A percentile compares a stretch with the other conserved stretches of the same genome.
Conservation (phyloP, 163 green algal species). For the Scenedesmus sp. region DNA sequence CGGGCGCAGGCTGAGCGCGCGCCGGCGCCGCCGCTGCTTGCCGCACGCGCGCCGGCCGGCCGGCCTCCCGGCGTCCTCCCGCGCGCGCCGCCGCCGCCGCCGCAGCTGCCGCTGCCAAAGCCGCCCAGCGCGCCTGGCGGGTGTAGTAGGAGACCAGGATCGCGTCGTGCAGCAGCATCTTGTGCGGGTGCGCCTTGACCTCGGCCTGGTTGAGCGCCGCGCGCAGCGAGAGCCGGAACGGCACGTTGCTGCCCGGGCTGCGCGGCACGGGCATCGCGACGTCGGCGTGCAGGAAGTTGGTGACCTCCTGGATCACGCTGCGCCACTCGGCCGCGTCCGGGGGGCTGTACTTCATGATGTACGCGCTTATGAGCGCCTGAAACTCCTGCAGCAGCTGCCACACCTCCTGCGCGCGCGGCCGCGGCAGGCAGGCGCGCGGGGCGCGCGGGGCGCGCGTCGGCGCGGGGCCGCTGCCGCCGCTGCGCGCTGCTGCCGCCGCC, state of each 20-base stretch:
- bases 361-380: constrained; percentile 49
- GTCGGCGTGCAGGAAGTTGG: constrained; percentile 51
- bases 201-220: constrained; percentile 30
- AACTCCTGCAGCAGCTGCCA: constrained; percentile 57
- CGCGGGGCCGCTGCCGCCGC: not conserved
- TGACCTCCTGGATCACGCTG: constrained; percentile 50
- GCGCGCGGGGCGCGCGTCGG: not conserved
- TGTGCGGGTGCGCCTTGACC: constrained; percentile 44
- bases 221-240: constrained; percentile 43
- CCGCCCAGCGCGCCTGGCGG: constrained; percentile 46
- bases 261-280: constrained; percentile 47
- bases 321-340: constrained; percentile 30
- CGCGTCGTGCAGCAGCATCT: constrained; percentile 60
- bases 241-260: constrained; percentile 31
- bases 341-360: constrained; percentile 46
- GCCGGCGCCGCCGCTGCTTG: not conserved
- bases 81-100: not conserved
- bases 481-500: not conserved
- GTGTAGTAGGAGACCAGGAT: constrained; percentile 66
- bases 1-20: not conserved
- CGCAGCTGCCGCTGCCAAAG: not conserved
- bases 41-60: not conserved
- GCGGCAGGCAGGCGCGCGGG: not conserved
- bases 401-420: constrained; percentile 36
- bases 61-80: not conserved